Conservation (phyloP, 768 basidiomycete species). For the Hypsizygus marmoreus region DNA sequence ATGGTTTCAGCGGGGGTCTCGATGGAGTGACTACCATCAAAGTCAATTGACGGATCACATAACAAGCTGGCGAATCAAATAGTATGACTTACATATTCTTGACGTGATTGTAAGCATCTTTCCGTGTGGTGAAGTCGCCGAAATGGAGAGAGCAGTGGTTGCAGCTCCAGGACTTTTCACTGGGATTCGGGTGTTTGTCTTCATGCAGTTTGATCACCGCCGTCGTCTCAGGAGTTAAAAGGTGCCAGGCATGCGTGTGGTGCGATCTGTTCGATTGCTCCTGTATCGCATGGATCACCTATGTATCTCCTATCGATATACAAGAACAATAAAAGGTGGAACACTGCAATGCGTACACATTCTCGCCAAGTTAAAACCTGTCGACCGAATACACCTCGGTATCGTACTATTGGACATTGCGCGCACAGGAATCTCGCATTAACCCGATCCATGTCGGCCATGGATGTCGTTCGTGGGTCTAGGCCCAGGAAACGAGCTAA, state of each 20-base stretch:
- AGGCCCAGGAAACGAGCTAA: neutral
- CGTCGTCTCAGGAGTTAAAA: slow-evolving; percentile 20
- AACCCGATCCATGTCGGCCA: neutral
- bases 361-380: neutral
- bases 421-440: neutral
- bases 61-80: too few species aligned
- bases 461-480: neutral
- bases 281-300: too few species aligned
- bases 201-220: slow-evolving; percentile 24
- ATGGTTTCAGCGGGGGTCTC: too few species aligned
- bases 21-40: too few species aligned
- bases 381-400: neutral
- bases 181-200: slow-evolving; percentile 13
- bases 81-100: too few species aligned
- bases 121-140: too few species aligned
- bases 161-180: slow-evolving; percentile 21
- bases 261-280: too few species aligned
- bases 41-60: too few species aligned
- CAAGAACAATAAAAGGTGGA: too few species aligned
- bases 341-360: too few species aligned
- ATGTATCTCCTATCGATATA: too few species aligned
- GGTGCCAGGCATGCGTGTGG: slow-evolving; percentile 19
- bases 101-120: too few species aligned
- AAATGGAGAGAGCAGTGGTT: slow-evolving; percentile 24
- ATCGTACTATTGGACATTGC: neutral